phyloP scores from a whole-genome alignment of 768 basidiomycete genomes.

The Lentinula aciculospora region DNA sequence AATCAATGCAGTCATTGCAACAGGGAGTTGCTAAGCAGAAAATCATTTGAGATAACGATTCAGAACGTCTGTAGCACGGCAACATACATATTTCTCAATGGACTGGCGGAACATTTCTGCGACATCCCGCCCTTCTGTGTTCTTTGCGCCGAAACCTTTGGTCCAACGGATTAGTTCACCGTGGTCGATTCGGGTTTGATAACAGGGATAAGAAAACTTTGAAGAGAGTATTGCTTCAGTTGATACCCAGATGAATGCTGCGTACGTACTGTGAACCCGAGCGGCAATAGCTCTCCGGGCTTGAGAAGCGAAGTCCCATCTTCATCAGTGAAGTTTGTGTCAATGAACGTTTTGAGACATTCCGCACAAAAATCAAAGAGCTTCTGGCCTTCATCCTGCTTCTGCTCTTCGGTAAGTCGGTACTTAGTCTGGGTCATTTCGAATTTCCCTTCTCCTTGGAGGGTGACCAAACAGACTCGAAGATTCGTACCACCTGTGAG shows the following conservation, averaged over 20 bases:
- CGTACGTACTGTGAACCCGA: conserved; percentile 88
- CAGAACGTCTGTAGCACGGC: neutral
- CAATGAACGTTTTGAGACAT: conserved; percentile 84
- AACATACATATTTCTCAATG: conserved; percentile 67
- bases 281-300: conserved; percentile 58
- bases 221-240: neutral
- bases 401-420: conserved; percentile 94
- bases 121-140: conserved; percentile 90
- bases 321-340: conserved; percentile 55
- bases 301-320: conserved; percentile 41
- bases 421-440: conserved; percentile 98
- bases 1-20: conserved; percentile 81
- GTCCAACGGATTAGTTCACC: conserved; percentile 97
- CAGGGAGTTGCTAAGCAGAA: conserved; percentile 66
- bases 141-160: conserved; percentile 92
- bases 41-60: neutral
- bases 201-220: conserved; percentile 95
- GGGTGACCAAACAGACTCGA: conserved; percentile 93
- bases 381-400: conserved; percentile 93
- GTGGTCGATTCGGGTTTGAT: conserved; percentile 92
- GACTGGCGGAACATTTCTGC: conserved; percentile 89
- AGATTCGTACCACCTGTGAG: conserved; percentile 85
- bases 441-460: conserved; percentile 92
- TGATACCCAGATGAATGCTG: conserved; percentile 9
- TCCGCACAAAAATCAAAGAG: conserved; percentile 98